A percentile compares a stretch with the other conserved stretches of the same genome.
Conservation (phyloP, 2,329 filamentous ascomycete species). For the Neocatenulostroma microsporum region DNA sequence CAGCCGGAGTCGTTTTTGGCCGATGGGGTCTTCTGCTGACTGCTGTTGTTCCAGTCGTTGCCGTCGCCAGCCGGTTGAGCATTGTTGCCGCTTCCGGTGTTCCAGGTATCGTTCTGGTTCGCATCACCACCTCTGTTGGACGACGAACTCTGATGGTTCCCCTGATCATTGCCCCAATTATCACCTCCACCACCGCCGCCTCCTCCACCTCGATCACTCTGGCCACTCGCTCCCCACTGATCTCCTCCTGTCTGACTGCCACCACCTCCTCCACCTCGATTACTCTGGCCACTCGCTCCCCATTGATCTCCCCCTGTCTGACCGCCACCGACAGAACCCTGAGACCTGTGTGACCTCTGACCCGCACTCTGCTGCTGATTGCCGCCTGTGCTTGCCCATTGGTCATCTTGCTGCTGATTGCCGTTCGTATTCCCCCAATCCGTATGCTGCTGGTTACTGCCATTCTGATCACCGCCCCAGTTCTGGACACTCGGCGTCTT, state of each 20-base stretch:
- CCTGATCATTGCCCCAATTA: too few species aligned
- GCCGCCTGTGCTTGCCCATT: too few species aligned
- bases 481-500: too few species aligned
- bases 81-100: too few species aligned
- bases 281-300: slow-evolving; percentile 4
- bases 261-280: slow-evolving; percentile 1
- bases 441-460: neutral
- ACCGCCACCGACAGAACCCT: too few species aligned
- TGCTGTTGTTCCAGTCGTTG: neutral
- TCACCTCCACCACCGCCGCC: neutral
- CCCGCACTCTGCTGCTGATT: too few species aligned
- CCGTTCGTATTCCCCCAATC: neutral
- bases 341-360: too few species aligned
- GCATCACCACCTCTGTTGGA: neutral
- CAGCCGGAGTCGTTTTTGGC: too few species aligned
- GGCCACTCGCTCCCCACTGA: slow-evolving; percentile 1
- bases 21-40: too few species aligned
- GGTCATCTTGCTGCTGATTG: too few species aligned
- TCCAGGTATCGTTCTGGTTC: too few species aligned
- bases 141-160: neutral
- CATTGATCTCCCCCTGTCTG: slow-evolving; percentile 1
- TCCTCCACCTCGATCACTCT: too few species aligned
- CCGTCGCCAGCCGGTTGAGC: neutral
- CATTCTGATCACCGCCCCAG: neutral
- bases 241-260: slow-evolving; percentile 2